These are phyloP conservation scores for Canna indica DNA, from an alignment of 176 grass and related monocot species.

Conservation along the genomic window DNA sequence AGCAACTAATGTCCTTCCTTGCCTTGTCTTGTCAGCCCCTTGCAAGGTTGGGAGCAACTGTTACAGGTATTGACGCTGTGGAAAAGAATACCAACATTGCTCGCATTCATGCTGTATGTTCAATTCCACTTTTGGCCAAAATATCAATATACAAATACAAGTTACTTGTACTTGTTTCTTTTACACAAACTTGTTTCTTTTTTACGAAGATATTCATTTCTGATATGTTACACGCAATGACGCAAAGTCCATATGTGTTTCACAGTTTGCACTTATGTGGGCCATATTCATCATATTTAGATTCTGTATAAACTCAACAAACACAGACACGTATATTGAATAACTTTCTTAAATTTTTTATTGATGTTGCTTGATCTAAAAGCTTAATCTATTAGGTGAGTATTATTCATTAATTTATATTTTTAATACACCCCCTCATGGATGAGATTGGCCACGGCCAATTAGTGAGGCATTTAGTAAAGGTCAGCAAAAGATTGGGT, in stretches of 20 bases:
- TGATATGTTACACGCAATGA: neutral
- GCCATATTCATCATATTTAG: no score
- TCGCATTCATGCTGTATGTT: constrained; percentile 70
- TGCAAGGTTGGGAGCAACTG: constrained; percentile 74
- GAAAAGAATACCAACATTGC: constrained; percentile 92
- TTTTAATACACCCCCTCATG: no score
- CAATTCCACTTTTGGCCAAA: constrained; percentile 1
- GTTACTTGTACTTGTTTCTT: neutral
- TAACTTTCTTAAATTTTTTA: no score
- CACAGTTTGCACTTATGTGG: no score
- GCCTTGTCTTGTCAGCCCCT: constrained; percentile 43
- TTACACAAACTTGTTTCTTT: neutral
- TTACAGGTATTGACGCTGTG: constrained; percentile 89
- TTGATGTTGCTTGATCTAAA: no score
- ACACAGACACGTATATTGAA: no score
- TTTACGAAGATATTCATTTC: neutral
- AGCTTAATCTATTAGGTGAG: no score
- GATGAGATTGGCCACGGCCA: no score
- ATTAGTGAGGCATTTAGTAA: no score
- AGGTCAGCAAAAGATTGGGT: no score
- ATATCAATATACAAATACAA: neutral
- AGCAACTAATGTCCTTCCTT: neutral
- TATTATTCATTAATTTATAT: no score
- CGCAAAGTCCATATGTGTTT: neutral
- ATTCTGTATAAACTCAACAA: neutral